Percentiles rank a stretch among this genome's conserved stretches.
Conservation (phyloP, 1,284 basidiomycete genomes). For the Mixia osmundae region DNA sequence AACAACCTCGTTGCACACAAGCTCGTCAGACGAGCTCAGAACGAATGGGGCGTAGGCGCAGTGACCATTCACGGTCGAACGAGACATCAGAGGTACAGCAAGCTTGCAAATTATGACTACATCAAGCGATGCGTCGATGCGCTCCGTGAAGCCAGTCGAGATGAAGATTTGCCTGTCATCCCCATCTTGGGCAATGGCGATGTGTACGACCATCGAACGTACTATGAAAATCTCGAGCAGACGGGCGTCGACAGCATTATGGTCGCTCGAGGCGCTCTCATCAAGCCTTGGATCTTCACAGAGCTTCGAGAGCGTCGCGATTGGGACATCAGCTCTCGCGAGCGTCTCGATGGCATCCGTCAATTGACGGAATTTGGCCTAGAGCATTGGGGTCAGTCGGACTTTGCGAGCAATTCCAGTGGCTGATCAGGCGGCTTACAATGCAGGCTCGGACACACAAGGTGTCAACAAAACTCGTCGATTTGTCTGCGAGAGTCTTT, state of each 20-base stretch:
- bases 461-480: conserved; percentile 81
- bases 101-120: conserved; percentile 49
- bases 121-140: conserved; percentile 64
- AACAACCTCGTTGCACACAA: conserved; percentile 69
- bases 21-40: conserved; percentile 43
- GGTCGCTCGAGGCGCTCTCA: conserved; percentile 80
- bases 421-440: background rate
- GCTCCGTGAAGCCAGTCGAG: conserved; percentile 50
- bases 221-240: conserved; percentile 49
- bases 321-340: conserved; percentile 45
- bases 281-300: conserved; percentile 93
- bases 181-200: conserved; percentile 94
- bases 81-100: conserved; percentile 56
- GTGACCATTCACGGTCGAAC: conserved; percentile 85
- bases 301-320: conserved; percentile 58
- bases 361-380: conserved; percentile 36
- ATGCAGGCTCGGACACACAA: conserved; percentile 62
- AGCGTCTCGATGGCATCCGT: conserved; percentile 65
- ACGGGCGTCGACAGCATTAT: conserved; percentile 81
- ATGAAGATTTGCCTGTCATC: conserved; percentile 50
- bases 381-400: conserved; percentile 18
- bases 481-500: conserved; percentile 82
- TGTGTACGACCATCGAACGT: conserved; percentile 64
- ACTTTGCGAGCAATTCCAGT: background rate
- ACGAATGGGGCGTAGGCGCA: conserved; percentile 51